Evolutionary conservation across 2,329 filamentous ascomycete genomes (phyloP).

Genomic region (Colletotrichum noveboracense): DNA sequence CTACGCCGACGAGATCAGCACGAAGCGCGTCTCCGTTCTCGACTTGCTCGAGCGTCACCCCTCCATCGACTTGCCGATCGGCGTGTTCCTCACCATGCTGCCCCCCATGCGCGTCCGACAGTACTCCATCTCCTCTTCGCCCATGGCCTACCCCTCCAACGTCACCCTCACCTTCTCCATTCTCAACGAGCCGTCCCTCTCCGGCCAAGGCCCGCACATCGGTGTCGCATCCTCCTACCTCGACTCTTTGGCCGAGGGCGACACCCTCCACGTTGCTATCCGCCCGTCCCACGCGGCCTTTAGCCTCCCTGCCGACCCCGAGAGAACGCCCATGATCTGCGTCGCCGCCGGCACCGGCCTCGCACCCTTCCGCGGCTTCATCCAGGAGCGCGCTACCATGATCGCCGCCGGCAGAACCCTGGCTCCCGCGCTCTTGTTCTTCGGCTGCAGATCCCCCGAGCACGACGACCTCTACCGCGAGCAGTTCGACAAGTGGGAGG

Average conservation of each 20-base stretch:
- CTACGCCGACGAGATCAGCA: constrained; percentile 44
- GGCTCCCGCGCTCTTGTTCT: constrained; percentile 44
- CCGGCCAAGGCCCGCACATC: constrained; percentile 53
- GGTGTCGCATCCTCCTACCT: constrained; percentile 70
- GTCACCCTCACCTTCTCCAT: constrained; percentile 70
- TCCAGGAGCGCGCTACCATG: constrained; percentile 41
- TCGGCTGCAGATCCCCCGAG: constrained; percentile 40
- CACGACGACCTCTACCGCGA: constrained; percentile 37
- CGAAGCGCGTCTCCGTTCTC: constrained; percentile 60
- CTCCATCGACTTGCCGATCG: constrained; percentile 58
- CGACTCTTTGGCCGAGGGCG: constrained; percentile 47
- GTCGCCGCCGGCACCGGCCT: constrained; percentile 56
- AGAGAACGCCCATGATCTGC: constrained; percentile 53
- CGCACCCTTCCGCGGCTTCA: constrained; percentile 43
- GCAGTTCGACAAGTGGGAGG: constrained; percentile 27
- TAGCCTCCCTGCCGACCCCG: constrained; percentile 43
- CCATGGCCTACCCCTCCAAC: constrained; percentile 58
- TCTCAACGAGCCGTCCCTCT: constrained; percentile 55
- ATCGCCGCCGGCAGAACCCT: constrained; percentile 37
- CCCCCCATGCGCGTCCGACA: constrained; percentile 60
- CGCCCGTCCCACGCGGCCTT: constrained; percentile 44
- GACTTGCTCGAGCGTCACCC: constrained; percentile 67
- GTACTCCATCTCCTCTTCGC: constrained; percentile 72
- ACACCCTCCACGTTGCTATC: constrained; percentile 56
- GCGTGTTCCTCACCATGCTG: constrained; percentile 67